Base-by-base conservation (phyloP, 2,329 filamentous ascomycete species). In the Verticillium nubilum region DNA sequence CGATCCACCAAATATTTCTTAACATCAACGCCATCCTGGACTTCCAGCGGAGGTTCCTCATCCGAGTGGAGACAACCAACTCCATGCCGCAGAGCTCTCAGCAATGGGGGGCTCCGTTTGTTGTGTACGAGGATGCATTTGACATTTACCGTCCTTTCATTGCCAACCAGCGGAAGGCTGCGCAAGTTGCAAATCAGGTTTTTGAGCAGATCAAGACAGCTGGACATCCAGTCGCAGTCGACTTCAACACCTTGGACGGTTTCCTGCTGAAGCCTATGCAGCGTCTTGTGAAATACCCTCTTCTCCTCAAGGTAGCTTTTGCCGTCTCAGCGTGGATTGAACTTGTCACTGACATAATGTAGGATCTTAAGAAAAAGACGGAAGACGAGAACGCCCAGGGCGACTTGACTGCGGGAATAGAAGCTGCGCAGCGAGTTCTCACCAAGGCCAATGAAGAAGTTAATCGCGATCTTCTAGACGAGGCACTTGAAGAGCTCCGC, bases 241-340 rank as follows among this genome's bases (percentile, higher is more conserved):
- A 94, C 67, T 91, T 91, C 60, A 92, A 94, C 63, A 92, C 92
- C 0, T 78, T 98, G 17, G 92, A 95, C 66, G 92, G 92, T 3
- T 99, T 99, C 70, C 79, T 99, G 31, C 81, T 99, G 56, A 99
- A 99, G 72, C 95, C 95, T 1, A 97, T 99, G 81, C 95, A 99
- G 74, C 86, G 95, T 67, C 78, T 99, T 60, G 91, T 94, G 56
- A 97, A 97, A 74, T 99, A 98, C 70, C 95, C 95, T 4, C 78
- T 99, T 12, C 80, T 99, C 60, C 82, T 99, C 42, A 91, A 90
- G 78, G 91, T 93, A 78, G 65, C 13, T 23, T 25, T 4, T 12
- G 42, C n/a, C 4, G 7, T 7, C 42, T 26, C 19, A 37, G 27
- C 6, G 31, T 25, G 3, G 5, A 13, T 23, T 50, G 42, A 13